phyloP scores from a whole-genome alignment of 768 basidiomycete genomes.

The Tulasnella sp. region DNA sequence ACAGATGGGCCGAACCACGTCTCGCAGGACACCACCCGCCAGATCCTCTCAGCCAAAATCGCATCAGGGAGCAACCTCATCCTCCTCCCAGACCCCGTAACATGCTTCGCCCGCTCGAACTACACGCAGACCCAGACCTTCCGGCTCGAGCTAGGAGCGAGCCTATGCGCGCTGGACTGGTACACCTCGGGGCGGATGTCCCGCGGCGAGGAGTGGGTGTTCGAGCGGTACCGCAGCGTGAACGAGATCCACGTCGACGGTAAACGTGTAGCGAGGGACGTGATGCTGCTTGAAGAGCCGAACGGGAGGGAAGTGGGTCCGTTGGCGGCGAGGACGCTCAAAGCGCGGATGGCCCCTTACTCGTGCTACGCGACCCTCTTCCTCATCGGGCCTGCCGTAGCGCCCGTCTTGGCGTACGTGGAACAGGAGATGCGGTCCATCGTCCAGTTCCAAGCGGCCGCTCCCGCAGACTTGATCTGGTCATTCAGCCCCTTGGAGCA shows the following conservation, averaged over 20 bases:
- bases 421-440: conserved; percentile 38
- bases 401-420: conserved; percentile 38
- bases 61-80: conserved; percentile 47
- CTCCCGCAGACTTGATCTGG: conserved; percentile 66
- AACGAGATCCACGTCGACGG: conserved; percentile 71
- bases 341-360: conserved; percentile 61
- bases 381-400: conserved; percentile 57
- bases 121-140: conserved; percentile 83
- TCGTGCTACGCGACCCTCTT: conserved; percentile 83
- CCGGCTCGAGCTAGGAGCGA: conserved; percentile 45
- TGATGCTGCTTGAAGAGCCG: conserved; percentile 53
- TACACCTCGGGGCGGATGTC: conserved; percentile 77
- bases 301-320: conserved; percentile 6
- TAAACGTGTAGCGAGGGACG: conserved; percentile 60
- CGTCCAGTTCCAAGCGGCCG: conserved; percentile 45
- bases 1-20: background rate
- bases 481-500: conserved; percentile 51
- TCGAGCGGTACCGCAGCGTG: conserved; percentile 69
- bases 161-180: conserved; percentile 78
- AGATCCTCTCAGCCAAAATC: conserved; percentile 51
- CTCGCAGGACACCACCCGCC: conserved; percentile 35
- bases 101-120: conserved; percentile 73
- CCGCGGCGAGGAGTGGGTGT: conserved; percentile 81
- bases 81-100: conserved; percentile 85
- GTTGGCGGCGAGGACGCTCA: conserved; percentile 37